These are phyloP conservation scores for Pythium rhizo-oryzae DNA, from an alignment of 352 stramenopile species.

Conservation along the genomic window DNA sequence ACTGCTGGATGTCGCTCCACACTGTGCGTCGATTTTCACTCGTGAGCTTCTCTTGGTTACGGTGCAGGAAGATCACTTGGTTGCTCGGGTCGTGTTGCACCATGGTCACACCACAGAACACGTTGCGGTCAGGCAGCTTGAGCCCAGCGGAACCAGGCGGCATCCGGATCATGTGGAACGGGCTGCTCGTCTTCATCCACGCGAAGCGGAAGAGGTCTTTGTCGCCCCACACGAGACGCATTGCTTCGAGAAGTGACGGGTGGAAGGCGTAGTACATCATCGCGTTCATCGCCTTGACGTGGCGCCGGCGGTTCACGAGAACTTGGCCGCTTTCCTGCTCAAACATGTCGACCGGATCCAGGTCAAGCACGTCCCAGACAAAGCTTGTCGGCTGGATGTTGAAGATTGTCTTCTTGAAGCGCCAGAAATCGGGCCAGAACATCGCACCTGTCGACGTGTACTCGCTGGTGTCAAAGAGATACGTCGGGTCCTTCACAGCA, in stretches of 20 bases:
- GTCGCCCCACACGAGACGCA: conserved; percentile 75
- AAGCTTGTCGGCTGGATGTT: conserved; percentile 73
- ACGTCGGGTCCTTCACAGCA: conserved; percentile 59
- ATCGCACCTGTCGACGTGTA: conserved; percentile 55
- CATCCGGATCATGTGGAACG: conserved; percentile 35
- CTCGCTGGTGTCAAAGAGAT: conserved; percentile 55
- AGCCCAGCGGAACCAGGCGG: conserved; percentile 24
- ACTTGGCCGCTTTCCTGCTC: conserved; percentile 84
- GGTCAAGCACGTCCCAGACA: conserved; percentile 73
- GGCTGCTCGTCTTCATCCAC: conserved; percentile 36
- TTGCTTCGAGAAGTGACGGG: conserved; percentile 45
- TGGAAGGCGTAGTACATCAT: conserved; percentile 70
- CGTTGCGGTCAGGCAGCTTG: conserved; percentile 13
- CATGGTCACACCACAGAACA: conserved; percentile 43
- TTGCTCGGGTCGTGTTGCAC: conserved; percentile 40
- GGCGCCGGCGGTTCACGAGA: conserved; percentile 53
- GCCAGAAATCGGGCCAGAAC: conserved; percentile 87
- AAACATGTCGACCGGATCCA: conserved; percentile 65
- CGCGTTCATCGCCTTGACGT: conserved; percentile 53
- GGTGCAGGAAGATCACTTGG: conserved; percentile 37
- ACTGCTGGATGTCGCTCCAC: conserved; percentile 34
- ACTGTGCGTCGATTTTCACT: conserved; percentile 2
- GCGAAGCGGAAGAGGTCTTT: conserved; percentile 73
- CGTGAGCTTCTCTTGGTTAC: conserved; percentile 31
- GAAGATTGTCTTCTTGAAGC: conserved; percentile 70